phyloP scores from a whole-genome alignment of 495 filamentous ascomycete genomes.

The Neurospora discreta region DNA sequence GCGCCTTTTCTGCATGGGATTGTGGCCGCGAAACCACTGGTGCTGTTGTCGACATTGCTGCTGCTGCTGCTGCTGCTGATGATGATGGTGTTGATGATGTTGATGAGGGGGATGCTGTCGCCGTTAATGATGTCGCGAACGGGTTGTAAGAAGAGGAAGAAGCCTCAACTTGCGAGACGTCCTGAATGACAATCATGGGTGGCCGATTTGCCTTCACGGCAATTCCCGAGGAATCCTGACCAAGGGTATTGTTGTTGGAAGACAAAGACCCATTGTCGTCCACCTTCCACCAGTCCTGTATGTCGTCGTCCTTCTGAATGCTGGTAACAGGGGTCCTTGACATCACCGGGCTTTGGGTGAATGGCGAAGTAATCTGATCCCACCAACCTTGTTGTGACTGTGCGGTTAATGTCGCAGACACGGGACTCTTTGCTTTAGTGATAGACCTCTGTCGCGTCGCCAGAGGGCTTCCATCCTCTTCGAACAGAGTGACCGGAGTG shows the following conservation, averaged over 20 bases:
- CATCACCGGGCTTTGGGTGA: constrained; percentile 24
- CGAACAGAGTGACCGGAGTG: constrained; percentile 35
- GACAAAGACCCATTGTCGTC: constrained; percentile 17
- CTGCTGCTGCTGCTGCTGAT: constrained; percentile 6
- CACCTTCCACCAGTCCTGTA: constrained; percentile 27
- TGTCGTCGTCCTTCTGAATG: background rate
- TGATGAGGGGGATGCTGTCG: constrained; percentile 2
- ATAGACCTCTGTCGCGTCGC: constrained; percentile 19
- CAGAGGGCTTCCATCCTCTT: constrained; percentile 34
- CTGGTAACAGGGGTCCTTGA: background rate
- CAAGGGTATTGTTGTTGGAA: constrained; percentile 5
- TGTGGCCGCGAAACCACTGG: constrained; percentile 5
- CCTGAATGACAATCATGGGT: constrained; percentile 7
- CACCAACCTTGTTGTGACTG: constrained; percentile 65
- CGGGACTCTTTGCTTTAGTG: constrained; percentile 13
- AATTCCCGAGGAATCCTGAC: background rate
- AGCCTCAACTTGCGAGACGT: constrained; percentile 6
- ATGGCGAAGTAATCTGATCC: constrained; percentile 74
- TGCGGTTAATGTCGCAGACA: constrained; percentile 14
- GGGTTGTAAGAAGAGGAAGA: background rate
- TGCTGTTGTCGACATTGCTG: constrained; percentile 11
- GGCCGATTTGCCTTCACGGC: background rate
- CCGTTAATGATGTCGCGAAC: background rate
- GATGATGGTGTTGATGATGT: too few species aligned
- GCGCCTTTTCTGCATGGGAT: constrained; percentile 27